Conservation (phyloP, 192 early-diverging fungal species). For the Podila epigama region DNA sequence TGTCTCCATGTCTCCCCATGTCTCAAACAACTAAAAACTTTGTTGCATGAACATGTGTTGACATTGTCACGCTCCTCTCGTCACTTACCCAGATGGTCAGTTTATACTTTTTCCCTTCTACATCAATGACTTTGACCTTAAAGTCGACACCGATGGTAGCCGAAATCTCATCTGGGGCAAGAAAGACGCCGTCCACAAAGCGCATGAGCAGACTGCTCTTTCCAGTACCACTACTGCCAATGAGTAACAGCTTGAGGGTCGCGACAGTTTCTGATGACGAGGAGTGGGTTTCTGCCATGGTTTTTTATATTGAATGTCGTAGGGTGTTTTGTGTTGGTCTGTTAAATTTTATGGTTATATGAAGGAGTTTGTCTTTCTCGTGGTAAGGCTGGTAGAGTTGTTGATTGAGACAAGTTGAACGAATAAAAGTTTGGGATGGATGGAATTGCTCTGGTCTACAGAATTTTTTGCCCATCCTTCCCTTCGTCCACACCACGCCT, state of each 20-base stretch:
- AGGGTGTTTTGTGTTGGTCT: neutral
- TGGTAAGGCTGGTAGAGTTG: too few relatives aligned
- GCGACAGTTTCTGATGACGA: slow-evolving; percentile 64
- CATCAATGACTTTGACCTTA: slow-evolving; percentile 89
- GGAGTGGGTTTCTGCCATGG: slow-evolving; percentile 16
- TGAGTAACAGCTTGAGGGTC: slow-evolving; percentile 93
- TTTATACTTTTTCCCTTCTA: slow-evolving; percentile 91
- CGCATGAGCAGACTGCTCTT: slow-evolving; percentile 93
- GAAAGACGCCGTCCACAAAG: slow-evolving; percentile 94
- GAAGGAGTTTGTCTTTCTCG: too few relatives aligned
- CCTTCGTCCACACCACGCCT: too few relatives aligned
- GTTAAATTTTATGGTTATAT: too few relatives aligned
- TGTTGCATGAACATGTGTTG: too few relatives aligned
- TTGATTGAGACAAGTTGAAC: too few relatives aligned
- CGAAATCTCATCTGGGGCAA: slow-evolving; percentile 89
- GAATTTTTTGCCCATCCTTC: too few relatives aligned
- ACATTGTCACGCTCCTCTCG: neutral
- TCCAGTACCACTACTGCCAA: slow-evolving; percentile 96
- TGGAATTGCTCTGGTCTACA: too few relatives aligned
- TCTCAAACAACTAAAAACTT: too few relatives aligned
- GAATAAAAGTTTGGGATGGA: too few relatives aligned
- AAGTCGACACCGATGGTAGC: slow-evolving; percentile 98
- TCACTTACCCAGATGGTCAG: slow-evolving; percentile 89
- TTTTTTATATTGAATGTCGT: neutral
- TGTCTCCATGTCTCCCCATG: too few relatives aligned